Conservation (phyloP, 495 filamentous ascomycete genomes). For the Xylaria sp. region DNA sequence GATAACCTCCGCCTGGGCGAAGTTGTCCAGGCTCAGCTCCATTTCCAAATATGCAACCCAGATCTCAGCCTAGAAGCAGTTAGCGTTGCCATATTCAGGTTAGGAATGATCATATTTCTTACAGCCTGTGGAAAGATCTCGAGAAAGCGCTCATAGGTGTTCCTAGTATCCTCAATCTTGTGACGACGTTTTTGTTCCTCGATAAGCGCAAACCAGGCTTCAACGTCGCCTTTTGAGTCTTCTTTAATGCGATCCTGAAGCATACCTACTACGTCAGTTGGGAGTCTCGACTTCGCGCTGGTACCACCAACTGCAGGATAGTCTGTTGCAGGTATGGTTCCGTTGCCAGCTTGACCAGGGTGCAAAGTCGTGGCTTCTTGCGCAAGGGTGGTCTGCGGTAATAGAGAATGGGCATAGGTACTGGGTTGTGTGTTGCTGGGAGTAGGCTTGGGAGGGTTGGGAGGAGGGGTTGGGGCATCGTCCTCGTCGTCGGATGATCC, state of each 20-base stretch:
- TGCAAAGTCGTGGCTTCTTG: constrained; percentile 35
- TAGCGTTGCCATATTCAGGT: constrained; percentile 27
- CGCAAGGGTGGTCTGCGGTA: constrained; percentile 35
- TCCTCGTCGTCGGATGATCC: constrained; percentile 71
- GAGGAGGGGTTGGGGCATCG: constrained; percentile 22
- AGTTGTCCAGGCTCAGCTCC: constrained; percentile 84
- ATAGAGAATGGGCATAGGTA: constrained; percentile 34
- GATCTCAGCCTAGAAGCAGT: constrained; percentile 74
- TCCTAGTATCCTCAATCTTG: constrained; percentile 81
- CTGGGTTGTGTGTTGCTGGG: constrained; percentile 26
- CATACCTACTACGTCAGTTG: constrained; percentile 80
- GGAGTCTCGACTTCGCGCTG: constrained; percentile 50
- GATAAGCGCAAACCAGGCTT: constrained; percentile 88
- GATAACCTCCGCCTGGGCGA: constrained; percentile 77
- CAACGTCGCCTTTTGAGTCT: constrained; percentile 88
- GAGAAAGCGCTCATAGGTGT: constrained; percentile 84
- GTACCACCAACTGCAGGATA: constrained; percentile 29
- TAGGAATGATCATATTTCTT: constrained; percentile 52
- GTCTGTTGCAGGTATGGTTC: constrained; percentile 23
- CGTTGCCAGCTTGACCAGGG: constrained; percentile 39
- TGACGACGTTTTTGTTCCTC: constrained; percentile 81
- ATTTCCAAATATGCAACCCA: constrained; percentile 87
- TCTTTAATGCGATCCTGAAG: constrained; percentile 89
- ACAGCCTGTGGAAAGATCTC: constrained; percentile 88
- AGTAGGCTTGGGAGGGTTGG: constrained; percentile 29